Conservation (phyloP, 306 rosid species). For the Betula pendula region DNA sequence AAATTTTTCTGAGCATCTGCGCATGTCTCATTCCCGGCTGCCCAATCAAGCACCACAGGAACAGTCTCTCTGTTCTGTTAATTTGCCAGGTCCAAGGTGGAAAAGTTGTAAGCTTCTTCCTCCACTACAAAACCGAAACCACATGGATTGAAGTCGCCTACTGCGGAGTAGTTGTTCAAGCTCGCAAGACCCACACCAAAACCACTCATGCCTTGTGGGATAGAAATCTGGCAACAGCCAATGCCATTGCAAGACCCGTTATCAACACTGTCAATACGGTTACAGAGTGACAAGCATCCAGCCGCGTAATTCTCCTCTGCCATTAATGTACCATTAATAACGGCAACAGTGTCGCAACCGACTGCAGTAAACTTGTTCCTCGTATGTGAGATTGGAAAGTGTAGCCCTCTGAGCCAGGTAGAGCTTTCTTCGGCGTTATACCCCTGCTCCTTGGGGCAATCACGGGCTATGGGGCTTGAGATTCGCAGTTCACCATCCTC, state of each 20-base stretch:
- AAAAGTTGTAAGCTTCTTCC: conserved; percentile 29
- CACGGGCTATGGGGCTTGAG: neutral
- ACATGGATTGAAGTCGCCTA: conserved; percentile 37
- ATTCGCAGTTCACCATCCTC: too few species aligned
- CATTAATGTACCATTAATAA: rapidly evolving
- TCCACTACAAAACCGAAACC: conserved; percentile 33
- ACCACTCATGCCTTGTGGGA: conserved; percentile 5
- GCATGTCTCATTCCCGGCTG: conserved; percentile 33
- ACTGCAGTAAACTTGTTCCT: too few species aligned
- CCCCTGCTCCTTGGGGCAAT: neutral
- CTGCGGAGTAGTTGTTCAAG: rapidly evolving
- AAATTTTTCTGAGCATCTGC: neutral
- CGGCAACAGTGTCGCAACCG: conserved; percentile 34
- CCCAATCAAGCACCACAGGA: conserved; percentile 48
- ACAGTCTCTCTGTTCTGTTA: neutral
- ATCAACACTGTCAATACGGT: neutral
- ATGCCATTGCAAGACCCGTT: conserved; percentile 33
- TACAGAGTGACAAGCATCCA: conserved; percentile 36
- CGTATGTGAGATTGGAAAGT: conserved; percentile 17
- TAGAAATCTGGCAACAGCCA: conserved; percentile 42
- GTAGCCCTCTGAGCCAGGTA: neutral
- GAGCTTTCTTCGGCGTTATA: rapidly evolving
- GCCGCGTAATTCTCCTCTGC: neutral
- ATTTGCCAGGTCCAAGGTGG: neutral
- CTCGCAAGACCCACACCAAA: rapidly evolving